Conservation (phyloP, 371 early-diverging fungal genomes). For the Syncephalis plumigaleata region DNA sequence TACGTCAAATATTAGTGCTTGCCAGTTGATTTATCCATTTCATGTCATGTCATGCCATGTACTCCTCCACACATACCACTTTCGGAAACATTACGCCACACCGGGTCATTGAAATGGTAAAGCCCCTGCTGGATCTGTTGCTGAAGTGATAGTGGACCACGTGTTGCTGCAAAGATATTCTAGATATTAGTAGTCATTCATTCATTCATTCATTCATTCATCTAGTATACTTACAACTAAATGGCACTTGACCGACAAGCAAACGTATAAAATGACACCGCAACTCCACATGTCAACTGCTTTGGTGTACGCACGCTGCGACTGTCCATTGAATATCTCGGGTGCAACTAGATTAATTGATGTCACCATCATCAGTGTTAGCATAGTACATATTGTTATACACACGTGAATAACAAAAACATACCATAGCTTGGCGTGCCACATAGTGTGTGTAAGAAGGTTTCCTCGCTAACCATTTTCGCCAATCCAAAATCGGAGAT, state of each 20-base stretch:
- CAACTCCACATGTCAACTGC: slow-evolving; percentile 97
- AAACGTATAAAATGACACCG: slow-evolving; percentile 96
- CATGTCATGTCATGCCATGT: not conserved
- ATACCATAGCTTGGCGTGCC: slow-evolving; percentile 94
- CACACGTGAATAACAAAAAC: not conserved
- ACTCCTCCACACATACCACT: no score
- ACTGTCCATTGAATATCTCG: slow-evolving; percentile 62
- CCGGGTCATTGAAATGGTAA: slow-evolving; percentile 59
- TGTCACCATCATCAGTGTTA: slow-evolving; percentile 7
- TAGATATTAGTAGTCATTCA: no score
- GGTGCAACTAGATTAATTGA: slow-evolving; percentile 50
- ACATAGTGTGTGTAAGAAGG: slow-evolving; percentile 64
- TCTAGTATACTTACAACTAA: slow-evolving; percentile 38
- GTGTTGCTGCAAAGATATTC: slow-evolving; percentile 15
- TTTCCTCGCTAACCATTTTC: slow-evolving; percentile 43
- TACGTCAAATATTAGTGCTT: no score
- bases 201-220: no score
- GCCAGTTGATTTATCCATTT: not conserved
- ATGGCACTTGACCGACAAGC: slow-evolving; percentile 90
- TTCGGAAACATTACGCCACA: slow-evolving; percentile 69
- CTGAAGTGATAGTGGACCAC: slow-evolving; percentile 24
- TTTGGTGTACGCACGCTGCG: slow-evolving; percentile 52
- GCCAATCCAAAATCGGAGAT: slow-evolving; percentile 92
- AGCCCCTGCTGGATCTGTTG: slow-evolving; percentile 63
- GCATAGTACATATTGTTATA: not conserved